These are phyloP conservation scores for Rachicladosporium sp. DNA, from an alignment of 2,329 filamentous ascomycete species.

Conservation along the genomic window DNA sequence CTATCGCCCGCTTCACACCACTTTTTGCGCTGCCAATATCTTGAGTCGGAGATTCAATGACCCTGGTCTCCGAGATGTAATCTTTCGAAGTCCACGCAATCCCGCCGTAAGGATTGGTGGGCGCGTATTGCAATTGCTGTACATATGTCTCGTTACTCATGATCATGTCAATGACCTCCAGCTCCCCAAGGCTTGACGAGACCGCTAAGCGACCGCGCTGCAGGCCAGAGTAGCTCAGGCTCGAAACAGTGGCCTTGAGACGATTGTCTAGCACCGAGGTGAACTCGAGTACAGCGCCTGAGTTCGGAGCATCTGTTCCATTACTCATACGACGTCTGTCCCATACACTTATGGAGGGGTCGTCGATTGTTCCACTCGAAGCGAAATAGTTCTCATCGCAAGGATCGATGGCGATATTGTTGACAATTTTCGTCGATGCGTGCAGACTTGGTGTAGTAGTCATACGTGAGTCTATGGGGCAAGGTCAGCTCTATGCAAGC, in stretches of 20 bases:
- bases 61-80: constrained; percentile 33
- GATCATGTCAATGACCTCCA: constrained; percentile 32
- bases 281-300: constrained; percentile 44
- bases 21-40: constrained; percentile 30
- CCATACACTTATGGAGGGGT: constrained; percentile 66
- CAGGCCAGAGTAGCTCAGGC: constrained; percentile 47
- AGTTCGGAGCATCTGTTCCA: constrained; percentile 42
- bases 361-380: constrained; percentile 59
- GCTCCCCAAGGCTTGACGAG: constrained; percentile 46
- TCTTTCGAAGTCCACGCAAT: constrained; percentile 29
- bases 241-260: constrained; percentile 45
- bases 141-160: background rate
- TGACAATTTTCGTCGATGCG: constrained; percentile 45
- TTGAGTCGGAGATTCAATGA: constrained; percentile 33
- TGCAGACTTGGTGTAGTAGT: constrained; percentile 24
- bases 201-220: constrained; percentile 46
- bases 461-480: background rate
- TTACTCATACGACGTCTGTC: constrained; percentile 47
- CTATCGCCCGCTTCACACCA: constrained; percentile 40
- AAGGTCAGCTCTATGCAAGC: background rate
- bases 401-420: constrained; percentile 65
- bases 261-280: constrained; percentile 40
- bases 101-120: constrained; percentile 19
- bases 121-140: constrained; percentile 12
- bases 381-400: constrained; percentile 74